Percentiles rank a stretch among this genome's conserved stretches.
Conservation (phyloP, 1,139 yeast species). For the Protomyces lactucae-debilis region DNA sequence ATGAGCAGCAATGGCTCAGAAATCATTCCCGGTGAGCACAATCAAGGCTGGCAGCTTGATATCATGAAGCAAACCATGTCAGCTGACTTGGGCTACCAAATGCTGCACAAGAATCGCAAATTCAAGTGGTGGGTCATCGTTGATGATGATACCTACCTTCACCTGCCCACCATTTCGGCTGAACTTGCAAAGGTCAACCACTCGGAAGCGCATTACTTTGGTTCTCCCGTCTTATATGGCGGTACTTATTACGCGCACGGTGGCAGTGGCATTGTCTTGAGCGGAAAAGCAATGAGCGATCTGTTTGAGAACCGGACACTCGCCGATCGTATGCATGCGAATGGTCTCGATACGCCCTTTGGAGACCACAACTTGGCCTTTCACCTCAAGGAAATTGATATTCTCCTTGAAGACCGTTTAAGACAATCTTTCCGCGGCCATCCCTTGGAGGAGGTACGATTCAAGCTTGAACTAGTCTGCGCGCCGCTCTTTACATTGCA, state of each 20-base stretch:
- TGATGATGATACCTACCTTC: conserved; percentile 41
- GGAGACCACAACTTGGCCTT: conserved; percentile 42
- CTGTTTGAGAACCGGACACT: conserved; percentile 33
- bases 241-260: conserved; percentile 40
- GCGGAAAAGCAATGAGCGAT: conserved; percentile 38
- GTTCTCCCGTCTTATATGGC: conserved; percentile 1
- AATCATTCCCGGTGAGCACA: not conserved
- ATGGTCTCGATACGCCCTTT: conserved; percentile 37
- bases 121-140: conserved; percentile 41
- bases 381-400: conserved; percentile 32
- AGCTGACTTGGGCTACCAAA: conserved; percentile 12
- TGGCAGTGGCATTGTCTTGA: conserved; percentile 41
- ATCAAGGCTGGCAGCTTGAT: conserved; percentile 18
- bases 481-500: conserved; percentile 36
- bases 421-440: conserved; percentile 4
- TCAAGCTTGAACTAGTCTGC: conserved; percentile 36
- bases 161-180: conserved; percentile 36
- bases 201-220: conserved; percentile 33
- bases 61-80: conserved; percentile 13
- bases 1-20: not conserved
- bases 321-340: conserved; percentile 35
- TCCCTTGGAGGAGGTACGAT: conserved; percentile 21
- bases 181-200: conserved; percentile 36
- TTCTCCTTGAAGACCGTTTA: conserved; percentile 22
- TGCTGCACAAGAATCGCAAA: conserved; percentile 4